phyloP scores from a whole-genome alignment of 2,329 filamentous ascomycete species.

The Ophiostoma populinum region DNA sequence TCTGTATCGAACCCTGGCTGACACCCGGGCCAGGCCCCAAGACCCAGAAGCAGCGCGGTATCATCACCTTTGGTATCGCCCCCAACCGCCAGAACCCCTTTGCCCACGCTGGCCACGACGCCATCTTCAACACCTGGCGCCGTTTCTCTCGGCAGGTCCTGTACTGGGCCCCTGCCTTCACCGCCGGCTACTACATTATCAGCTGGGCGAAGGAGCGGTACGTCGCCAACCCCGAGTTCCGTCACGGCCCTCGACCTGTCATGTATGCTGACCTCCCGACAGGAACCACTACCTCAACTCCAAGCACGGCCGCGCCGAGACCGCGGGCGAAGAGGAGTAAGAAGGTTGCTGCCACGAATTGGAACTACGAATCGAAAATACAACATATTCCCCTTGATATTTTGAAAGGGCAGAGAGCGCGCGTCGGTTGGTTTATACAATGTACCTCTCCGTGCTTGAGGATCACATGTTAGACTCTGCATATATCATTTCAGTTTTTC shows the following conservation, averaged over 20 bases:
- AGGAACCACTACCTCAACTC: slow-evolving; percentile 74
- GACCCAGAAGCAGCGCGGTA: slow-evolving; percentile 34
- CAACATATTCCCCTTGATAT: no score
- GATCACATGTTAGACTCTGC: slow-evolving; percentile 6
- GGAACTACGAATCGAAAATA: background rate
- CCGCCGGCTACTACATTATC: slow-evolving; percentile 67
- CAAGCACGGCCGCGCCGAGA: slow-evolving; percentile 50
- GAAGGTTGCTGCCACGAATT: background rate
- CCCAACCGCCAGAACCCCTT: slow-evolving; percentile 81
- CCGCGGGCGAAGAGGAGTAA: slow-evolving; percentile 14
- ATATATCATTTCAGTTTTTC: slow-evolving; percentile 5
- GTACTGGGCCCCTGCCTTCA: slow-evolving; percentile 67
- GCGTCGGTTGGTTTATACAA: slow-evolving; percentile 6
- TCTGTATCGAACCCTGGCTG: background rate
- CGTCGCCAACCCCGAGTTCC: slow-evolving; percentile 17
- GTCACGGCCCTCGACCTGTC: no score
- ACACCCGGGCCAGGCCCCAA: slow-evolving; percentile 7
- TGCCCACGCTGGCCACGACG: slow-evolving; percentile 59
- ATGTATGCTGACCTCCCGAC: background rate
- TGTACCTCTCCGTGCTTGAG: slow-evolving; percentile 8
- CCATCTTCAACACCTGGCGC: slow-evolving; percentile 91
- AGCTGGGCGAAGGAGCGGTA: slow-evolving; percentile 86
- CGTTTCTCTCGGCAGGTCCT: slow-evolving; percentile 73
- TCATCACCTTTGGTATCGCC: slow-evolving; percentile 57
- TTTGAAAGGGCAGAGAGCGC: background rate